Evolutionary conservation across 2,329 filamentous ascomycete species (phyloP).

Genomic region (Venturia oleaginea): DNA sequence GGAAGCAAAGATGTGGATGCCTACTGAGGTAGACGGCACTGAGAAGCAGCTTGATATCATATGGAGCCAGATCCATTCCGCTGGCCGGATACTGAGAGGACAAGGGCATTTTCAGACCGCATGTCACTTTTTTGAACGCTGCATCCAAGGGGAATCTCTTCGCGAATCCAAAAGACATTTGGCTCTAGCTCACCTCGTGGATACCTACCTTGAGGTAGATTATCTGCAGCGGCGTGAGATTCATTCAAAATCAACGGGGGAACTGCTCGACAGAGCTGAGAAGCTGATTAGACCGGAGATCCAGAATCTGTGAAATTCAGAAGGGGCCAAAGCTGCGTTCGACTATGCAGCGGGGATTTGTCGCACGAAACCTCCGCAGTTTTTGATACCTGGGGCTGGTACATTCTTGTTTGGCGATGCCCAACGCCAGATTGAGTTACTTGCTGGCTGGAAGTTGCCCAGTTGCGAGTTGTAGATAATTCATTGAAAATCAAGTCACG

Average conservation of each 20-base stretch:
- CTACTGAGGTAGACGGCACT: background rate
- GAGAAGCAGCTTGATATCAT: conserved; percentile 10
- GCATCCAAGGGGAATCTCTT: conserved; percentile 4
- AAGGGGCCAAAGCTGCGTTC: conserved; percentile 12
- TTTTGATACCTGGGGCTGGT: conserved; percentile 13
- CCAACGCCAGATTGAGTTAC: conserved; percentile 12
- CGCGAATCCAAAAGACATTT: conserved; percentile 10
- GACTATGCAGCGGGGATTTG: conserved; percentile 5
- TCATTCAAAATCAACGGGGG: background rate
- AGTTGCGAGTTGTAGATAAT: background rate
- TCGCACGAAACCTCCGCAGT: conserved; percentile 10
- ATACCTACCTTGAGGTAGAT: conserved; percentile 10
- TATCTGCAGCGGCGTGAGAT: conserved; percentile 7
- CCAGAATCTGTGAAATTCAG: conserved; percentile 2
- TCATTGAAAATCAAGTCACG: background rate
- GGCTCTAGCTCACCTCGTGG: background rate
- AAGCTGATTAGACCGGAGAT: conserved; percentile 12
- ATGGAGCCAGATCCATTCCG: conserved; percentile 8
- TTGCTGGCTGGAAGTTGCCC: conserved; percentile 5
- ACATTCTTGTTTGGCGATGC: conserved; percentile 10
- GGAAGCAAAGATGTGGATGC: conserved; percentile 6
- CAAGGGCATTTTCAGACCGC: conserved; percentile 11
- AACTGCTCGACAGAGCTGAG: background rate
- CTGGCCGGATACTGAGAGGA: conserved; percentile 13
- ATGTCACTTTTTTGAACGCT: conserved; percentile 10